A percentile compares a stretch with the other conserved stretches of the same genome.
These are phyloP conservation scores for Aureobasidium uvarum DNA, from an alignment of 2,329 filamentous ascomycete genomes.

Conservation along the genomic window DNA sequence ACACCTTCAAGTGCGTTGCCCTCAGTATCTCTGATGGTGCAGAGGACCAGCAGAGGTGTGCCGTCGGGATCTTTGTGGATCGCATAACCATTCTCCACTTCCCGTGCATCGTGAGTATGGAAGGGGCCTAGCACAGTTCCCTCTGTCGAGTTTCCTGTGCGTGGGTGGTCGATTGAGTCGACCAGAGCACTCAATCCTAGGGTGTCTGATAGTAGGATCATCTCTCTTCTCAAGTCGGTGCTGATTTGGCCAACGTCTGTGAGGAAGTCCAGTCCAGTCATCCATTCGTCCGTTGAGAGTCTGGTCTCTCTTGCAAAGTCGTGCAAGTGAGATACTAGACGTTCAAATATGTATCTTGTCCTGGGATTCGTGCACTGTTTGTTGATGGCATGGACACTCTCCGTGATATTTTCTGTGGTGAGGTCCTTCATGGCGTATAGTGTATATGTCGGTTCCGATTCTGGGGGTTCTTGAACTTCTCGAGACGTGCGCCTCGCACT, in stretches of 20 bases:
- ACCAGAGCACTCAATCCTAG: slow-evolving; percentile 36
- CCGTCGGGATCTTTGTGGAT: slow-evolving; percentile 32
- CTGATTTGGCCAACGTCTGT: slow-evolving; percentile 69
- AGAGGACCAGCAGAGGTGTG: slow-evolving; percentile 30
- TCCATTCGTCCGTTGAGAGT: slow-evolving; percentile 72
- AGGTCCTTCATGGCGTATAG: slow-evolving; percentile 56
- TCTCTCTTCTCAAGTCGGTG: slow-evolving; percentile 63
- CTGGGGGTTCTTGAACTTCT: not conserved
- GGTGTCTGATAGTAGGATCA: slow-evolving; percentile 29
- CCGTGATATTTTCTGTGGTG: slow-evolving; percentile 71
- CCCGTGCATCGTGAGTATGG: slow-evolving; percentile 35
- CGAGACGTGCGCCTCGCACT: not conserved
- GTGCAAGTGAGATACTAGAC: slow-evolving; percentile 70
- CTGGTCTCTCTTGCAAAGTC: slow-evolving; percentile 75
- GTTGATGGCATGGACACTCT: slow-evolving; percentile 69
- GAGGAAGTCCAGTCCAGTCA: slow-evolving; percentile 65
- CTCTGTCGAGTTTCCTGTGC: slow-evolving; percentile 31
- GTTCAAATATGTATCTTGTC: slow-evolving; percentile 65
- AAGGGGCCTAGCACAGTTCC: slow-evolving; percentile 37
- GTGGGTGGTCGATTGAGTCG: slow-evolving; percentile 33
- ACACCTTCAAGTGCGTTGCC: slow-evolving; percentile 31
- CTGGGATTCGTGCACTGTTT: slow-evolving; percentile 62
- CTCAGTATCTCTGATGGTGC: slow-evolving; percentile 32
- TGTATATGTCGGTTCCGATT: not conserved
- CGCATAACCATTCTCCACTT: slow-evolving; percentile 31